These are phyloP conservation scores for Paramecium primaurelia DNA, from an alignment of 73 alveolate genomes.

Conservation along the genomic window DNA sequence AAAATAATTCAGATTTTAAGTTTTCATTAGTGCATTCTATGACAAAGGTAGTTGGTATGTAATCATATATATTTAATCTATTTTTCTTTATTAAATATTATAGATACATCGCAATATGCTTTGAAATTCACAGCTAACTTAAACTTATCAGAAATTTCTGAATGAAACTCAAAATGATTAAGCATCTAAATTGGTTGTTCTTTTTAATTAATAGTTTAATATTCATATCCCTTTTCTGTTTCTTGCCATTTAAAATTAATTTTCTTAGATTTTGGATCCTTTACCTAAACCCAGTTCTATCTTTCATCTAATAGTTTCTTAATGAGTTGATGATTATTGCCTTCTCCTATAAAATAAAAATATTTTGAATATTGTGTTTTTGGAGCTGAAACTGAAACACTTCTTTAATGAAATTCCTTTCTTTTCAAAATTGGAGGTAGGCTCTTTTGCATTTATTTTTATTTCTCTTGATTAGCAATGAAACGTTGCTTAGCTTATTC, in stretches of 20 bases:
- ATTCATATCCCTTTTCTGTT: conserved; percentile 68
- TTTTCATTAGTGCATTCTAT: conserved; percentile 16
- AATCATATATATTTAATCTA: not conserved
- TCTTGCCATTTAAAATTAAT: conserved; percentile 35
- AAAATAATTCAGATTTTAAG: not conserved
- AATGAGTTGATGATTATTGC: conserved; percentile 6
- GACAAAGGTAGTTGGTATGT: conserved; percentile 49
- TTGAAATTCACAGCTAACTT: conserved; percentile 8
- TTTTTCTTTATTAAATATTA: not conserved
- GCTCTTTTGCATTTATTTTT: not conserved
- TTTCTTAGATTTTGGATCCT: conserved; percentile 14
- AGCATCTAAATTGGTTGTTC: not conserved
- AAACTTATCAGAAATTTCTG: conserved; percentile 42
- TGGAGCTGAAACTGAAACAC: not conserved
- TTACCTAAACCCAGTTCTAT: not conserved
- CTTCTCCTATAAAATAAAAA: conserved; percentile 14
- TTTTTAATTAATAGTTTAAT: conserved; percentile 57
- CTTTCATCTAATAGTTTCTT: not conserved
- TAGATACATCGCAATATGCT: conserved; percentile 15
- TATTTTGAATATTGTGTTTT: not conserved
- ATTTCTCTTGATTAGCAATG: not conserved
- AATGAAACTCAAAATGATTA: conserved; percentile 61
- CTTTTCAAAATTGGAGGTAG: not conserved
- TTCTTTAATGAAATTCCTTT: not conserved
- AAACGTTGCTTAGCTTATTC: not conserved